Evolutionary conservation across 2,329 filamentous ascomycete species (phyloP).

Genomic region (Cladosporium velox): DNA sequence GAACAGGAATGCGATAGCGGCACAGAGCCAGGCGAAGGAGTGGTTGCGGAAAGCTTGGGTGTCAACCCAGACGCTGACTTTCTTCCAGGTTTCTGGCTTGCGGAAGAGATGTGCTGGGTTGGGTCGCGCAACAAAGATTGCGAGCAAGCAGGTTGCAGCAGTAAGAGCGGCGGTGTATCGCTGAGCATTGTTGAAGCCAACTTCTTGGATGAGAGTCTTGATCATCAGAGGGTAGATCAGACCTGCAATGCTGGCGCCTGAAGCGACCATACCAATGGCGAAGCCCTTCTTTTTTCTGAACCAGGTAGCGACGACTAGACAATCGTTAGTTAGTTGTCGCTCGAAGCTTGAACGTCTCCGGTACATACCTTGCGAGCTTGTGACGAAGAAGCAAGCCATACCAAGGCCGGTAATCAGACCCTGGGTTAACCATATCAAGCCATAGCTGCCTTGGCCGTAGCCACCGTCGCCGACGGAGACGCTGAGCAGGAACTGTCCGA

Average conservation of each 20-base stretch:
- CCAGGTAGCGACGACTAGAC: conserved; percentile 52
- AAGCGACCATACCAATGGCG: conserved; percentile 53
- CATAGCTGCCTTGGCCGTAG: conserved; percentile 43
- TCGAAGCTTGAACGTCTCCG: neutral
- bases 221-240: conserved; percentile 51
- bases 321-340: conserved; percentile 15
- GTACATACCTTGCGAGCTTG: conserved; percentile 50
- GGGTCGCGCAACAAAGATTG: conserved; percentile 46
- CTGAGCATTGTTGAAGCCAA: conserved; percentile 50
- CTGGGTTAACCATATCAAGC: conserved; percentile 50
- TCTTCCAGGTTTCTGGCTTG: conserved; percentile 42
- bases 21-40: conserved; percentile 48
- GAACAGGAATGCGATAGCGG: conserved; percentile 51
- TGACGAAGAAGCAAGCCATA: conserved; percentile 57
- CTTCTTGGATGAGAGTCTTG: conserved; percentile 44
- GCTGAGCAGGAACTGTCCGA: conserved; percentile 50
- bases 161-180: conserved; percentile 47
- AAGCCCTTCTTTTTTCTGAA: conserved; percentile 50
- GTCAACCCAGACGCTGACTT: conserved; percentile 44
- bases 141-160: conserved; percentile 43
- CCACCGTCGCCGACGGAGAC: conserved; percentile 39
- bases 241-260: conserved; percentile 49
- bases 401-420: conserved; percentile 51
- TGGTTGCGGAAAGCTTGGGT: conserved; percentile 46
- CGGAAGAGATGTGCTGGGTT: conserved; percentile 46